A percentile compares a stretch with the other conserved stretches of the same genome.
phyloP scores from a whole-genome alignment of 2,329 filamentous ascomycete species.

The Ambrosiella xylebori region DNA sequence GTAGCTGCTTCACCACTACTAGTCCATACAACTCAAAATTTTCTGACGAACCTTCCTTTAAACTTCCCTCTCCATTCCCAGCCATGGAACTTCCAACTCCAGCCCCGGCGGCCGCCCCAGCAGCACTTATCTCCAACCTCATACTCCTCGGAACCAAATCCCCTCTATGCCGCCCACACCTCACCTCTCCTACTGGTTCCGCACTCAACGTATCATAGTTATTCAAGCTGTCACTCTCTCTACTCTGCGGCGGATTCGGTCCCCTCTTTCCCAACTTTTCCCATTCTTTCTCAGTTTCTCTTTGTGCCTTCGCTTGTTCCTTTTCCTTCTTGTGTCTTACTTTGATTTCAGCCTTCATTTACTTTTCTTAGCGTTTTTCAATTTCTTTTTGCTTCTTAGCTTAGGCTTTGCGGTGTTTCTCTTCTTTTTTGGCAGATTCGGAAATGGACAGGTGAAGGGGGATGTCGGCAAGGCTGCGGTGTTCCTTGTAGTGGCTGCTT shows the following conservation, averaged over 20 bases:
- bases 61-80: neutral
- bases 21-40: conserved; percentile 18
- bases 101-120: neutral
- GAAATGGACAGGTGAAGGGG: conserved; percentile 1
- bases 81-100: conserved; percentile 24
- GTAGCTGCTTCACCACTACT: conserved; percentile 34
- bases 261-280: conserved; percentile 25
- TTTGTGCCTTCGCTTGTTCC: conserved; percentile 28
- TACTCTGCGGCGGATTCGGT: neutral
- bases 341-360: conserved; percentile 33
- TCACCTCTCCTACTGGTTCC: neutral
- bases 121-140: neutral
- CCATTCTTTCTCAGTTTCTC: conserved; percentile 37
- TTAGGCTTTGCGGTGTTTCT: conserved; percentile 18
- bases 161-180: neutral
- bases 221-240: neutral
- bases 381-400: conserved; percentile 35
- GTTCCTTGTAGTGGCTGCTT: neutral
- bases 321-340: conserved; percentile 30
- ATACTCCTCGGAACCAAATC: neutral
- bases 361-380: conserved; percentile 28
- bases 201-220: neutral
- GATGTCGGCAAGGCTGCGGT: conserved; percentile 7
- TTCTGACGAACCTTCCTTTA: neutral
- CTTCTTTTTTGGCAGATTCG: conserved; percentile 1